These are phyloP conservation scores for Maudiozyma bulderi DNA, from an alignment of 805 yeast species.

Conservation along the genomic window DNA sequence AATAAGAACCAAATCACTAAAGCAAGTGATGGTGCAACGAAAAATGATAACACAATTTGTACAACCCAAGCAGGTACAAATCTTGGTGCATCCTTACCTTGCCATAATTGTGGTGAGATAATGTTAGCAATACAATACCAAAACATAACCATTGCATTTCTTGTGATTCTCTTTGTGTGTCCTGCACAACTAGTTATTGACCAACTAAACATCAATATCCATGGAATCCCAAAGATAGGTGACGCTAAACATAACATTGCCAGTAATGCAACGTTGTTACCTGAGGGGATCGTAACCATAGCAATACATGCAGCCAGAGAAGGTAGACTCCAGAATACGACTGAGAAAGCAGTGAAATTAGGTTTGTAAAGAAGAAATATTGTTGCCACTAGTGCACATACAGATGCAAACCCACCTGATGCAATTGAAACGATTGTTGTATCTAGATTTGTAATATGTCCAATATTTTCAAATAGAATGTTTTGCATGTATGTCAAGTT, in stretches of 20 bases:
- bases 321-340: conserved; percentile 34
- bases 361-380: conserved; percentile 26
- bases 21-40: conserved; percentile 36
- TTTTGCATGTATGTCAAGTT: conserved; percentile 46
- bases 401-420: conserved; percentile 39
- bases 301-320: conserved; percentile 39
- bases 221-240: conserved; percentile 36
- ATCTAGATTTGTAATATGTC: conserved; percentile 33
- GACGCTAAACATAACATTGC: conserved; percentile 42
- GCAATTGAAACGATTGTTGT: conserved; percentile 48
- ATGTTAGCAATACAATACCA: conserved; percentile 41
- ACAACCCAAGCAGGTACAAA: conserved; percentile 43
- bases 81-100: conserved; percentile 37
- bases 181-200: conserved; percentile 34
- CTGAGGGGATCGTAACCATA: conserved; percentile 37
- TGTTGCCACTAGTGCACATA: conserved; percentile 34
- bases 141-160: conserved; percentile 38
- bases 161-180: conserved; percentile 40
- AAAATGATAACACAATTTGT: conserved; percentile 45
- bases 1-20: conserved; percentile 38
- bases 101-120: conserved; percentile 50
- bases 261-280: conserved; percentile 35
- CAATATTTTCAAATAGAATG: conserved; percentile 37
- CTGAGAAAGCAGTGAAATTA: conserved; percentile 33
- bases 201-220: conserved; percentile 32